Evolutionary conservation across 352 stramenopile genomes (phyloP), one percentile per base, ranked within the genome.

Genomic region (Phytophthora tentaculata): DNA sequence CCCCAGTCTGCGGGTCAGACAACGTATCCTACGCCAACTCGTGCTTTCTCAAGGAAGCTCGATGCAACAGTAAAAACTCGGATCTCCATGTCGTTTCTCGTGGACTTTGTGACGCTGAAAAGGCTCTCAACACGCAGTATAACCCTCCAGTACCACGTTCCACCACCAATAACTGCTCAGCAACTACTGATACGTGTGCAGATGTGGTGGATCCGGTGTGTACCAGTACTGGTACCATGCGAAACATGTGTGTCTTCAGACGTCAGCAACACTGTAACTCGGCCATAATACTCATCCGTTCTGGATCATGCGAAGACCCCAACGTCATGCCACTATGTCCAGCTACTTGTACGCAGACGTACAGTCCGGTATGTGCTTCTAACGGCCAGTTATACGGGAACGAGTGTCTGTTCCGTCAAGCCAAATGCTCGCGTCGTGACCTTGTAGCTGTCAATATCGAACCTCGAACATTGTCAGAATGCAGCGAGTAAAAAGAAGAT

Each of bases 301-400:
- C 60, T 5, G 71, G 68, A 0, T 51, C 77, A 2, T 89, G 81
- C 26, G 70, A 77, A 54, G 32, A 53, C 35, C 5, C 52, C 5
- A 65, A 69, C 16, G 26, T 56, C 14, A 28, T 80, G 26, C 47
- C 75, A 5, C 41, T 61, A 0, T 90, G 81, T 44, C 79, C 81
- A 26, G 47, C 64, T 13, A 57, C 29, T 4, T 88, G 78, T 58
- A 80, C 73, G 5, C 55, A 79, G 41, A 68, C 61, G 44, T 87
- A 76, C 59, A 64, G 49, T 2, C 78, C 77, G 0, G 76, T 90
- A 26, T 90, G 82, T 19, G 80, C 56, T 7, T 84, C 79, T 19
- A 88, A 78, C 47, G 80, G 80, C 45, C 32, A 76, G 19, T 32
- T 89, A 12, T 89, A 88, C 55, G 74, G 67, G 5, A 90, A 88